Evolutionary conservation across 2,329 filamentous ascomycete genomes (phyloP).

Genomic region (Aureobasidium musti): DNA sequence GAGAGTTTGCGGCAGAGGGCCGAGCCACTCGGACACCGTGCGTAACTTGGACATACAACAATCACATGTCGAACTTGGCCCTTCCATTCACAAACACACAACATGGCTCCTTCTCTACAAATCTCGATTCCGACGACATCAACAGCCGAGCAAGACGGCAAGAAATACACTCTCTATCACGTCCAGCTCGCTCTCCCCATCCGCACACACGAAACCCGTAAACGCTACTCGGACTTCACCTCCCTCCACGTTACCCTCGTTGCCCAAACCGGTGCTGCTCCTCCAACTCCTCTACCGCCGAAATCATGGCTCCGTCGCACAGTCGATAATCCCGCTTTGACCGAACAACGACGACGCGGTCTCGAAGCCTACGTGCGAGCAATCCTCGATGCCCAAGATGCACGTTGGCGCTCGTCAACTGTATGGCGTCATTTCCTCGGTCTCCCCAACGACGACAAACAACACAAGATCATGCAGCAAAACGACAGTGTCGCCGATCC

Average conservation of each 20-base stretch:
- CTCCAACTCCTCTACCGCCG: conserved; percentile 66
- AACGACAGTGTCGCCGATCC: conserved; percentile 48
- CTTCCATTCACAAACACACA: not conserved
- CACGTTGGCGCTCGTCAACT: conserved; percentile 71
- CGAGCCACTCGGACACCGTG: not conserved
- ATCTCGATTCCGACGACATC: conserved; percentile 54
- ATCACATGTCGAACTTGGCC: not conserved
- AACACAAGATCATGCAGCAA: conserved; percentile 30
- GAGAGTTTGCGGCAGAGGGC: conserved; percentile 12
- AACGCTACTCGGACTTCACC: conserved; percentile 80
- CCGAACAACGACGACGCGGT: conserved; percentile 66
- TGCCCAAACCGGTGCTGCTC: conserved; percentile 61
- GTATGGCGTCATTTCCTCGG: conserved; percentile 74
- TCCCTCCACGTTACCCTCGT: conserved; percentile 65
- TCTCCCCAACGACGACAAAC: conserved; percentile 57
- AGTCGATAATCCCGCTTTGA: conserved; percentile 66
- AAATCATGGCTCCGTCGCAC: conserved; percentile 80
- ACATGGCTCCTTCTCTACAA: conserved; percentile 49
- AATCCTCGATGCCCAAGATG: conserved; percentile 72
- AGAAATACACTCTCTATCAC: conserved; percentile 76
- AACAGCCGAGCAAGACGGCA: conserved; percentile 54
- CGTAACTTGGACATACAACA: not conserved
- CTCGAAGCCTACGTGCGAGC: conserved; percentile 72
- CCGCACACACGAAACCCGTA: conserved; percentile 72
- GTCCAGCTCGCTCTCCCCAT: conserved; percentile 75